Base-by-base conservation (phyloP, 768 basidiomycete genomes). In the Suillus tomentosus region DNA sequence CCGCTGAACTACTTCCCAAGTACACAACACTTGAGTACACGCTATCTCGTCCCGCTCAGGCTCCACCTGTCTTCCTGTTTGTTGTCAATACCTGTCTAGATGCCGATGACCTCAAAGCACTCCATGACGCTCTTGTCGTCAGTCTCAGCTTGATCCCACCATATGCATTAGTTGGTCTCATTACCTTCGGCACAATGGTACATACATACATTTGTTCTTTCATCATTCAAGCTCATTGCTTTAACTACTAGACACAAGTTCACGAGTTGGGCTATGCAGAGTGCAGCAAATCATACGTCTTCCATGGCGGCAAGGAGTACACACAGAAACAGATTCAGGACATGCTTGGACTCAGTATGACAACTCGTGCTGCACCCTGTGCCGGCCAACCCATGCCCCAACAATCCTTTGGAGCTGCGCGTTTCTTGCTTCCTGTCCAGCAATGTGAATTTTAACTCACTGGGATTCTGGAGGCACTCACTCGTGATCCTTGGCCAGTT, bases 1-100 rank as follows among this genome's bases (percentile, higher is more conserved):
- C 97, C 58, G 91, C 95, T 15, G 97, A 99, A 76, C 85, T 99
- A 37, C 79, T 99, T 45, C 95, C 96, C 73, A 96, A 97, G 79
- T 99, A 98, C 83, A 99, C 97, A 37, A 99, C 97, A 8, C 97
- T 99, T 78, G 97, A 99, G 79, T 99, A 99, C 81, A 99, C 96
- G n/a, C 90, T 99, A 55, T 84, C 91, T 31, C 87, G 96, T 66
- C 90, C 94, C 1, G 94, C 89, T 14, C 94, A 90, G 71, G 90
- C 96, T 53, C 96, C 96, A 5, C 96, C 97, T 60, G 86, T 99
- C 77, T 99, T 99, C 84, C 84, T 99, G 51, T 97, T 95, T 74
- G 95, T 98, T 60, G 89, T 99, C 56, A 96, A 99, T 76, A 98
- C 96, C 27, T 99, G 97, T 75, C 83, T 99, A 68, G 94, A 95